phyloP scores from a whole-genome alignment of 192 early-diverging fungal species.

The Backusella liffmaniae region DNA sequence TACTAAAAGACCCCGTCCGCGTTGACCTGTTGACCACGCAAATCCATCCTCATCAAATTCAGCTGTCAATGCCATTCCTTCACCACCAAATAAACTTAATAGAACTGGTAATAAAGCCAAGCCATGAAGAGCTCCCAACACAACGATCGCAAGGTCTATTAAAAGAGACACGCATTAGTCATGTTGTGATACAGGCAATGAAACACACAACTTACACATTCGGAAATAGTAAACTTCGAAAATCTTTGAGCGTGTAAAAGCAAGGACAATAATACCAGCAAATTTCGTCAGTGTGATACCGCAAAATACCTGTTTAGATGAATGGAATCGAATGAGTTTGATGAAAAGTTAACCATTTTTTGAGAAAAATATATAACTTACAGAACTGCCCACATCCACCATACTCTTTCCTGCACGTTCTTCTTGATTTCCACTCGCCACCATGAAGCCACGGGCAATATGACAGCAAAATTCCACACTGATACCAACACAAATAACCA shows the following conservation, averaged over 20 bases:
- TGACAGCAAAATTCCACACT: slow-evolving; percentile 70
- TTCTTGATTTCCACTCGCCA: slow-evolving; percentile 44
- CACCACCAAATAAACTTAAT: slow-evolving; percentile 49
- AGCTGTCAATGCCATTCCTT: slow-evolving; percentile 33
- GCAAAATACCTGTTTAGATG: slow-evolving; percentile 50
- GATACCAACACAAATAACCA: slow-evolving; percentile 66
- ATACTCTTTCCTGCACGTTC: slow-evolving; percentile 47
- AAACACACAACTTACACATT: slow-evolving; percentile 46
- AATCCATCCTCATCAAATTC: slow-evolving; percentile 47
- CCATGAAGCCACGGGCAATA: slow-evolving; percentile 56
- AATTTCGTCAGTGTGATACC: slow-evolving; percentile 68
- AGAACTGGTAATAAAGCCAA: slow-evolving; percentile 57
- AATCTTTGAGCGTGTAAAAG: slow-evolving; percentile 66
- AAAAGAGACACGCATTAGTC: neutral
- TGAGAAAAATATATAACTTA: slow-evolving; percentile 21
- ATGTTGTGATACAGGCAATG: neutral
- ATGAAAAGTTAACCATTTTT: neutral
- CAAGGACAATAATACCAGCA: slow-evolving; percentile 61
- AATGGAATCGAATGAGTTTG: neutral
- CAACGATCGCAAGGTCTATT: slow-evolving; percentile 54
- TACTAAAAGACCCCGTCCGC: slow-evolving; percentile 13
- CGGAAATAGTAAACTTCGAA: slow-evolving; percentile 70
- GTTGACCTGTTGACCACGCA: slow-evolving; percentile 22
- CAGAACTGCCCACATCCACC: slow-evolving; percentile 60
- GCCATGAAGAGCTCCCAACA: slow-evolving; percentile 58